A percentile compares a stretch with the other conserved stretches of the same genome.
Conservation (phyloP, 2,329 filamentous ascomycete genomes). For the Sporothrix schenckii region DNA sequence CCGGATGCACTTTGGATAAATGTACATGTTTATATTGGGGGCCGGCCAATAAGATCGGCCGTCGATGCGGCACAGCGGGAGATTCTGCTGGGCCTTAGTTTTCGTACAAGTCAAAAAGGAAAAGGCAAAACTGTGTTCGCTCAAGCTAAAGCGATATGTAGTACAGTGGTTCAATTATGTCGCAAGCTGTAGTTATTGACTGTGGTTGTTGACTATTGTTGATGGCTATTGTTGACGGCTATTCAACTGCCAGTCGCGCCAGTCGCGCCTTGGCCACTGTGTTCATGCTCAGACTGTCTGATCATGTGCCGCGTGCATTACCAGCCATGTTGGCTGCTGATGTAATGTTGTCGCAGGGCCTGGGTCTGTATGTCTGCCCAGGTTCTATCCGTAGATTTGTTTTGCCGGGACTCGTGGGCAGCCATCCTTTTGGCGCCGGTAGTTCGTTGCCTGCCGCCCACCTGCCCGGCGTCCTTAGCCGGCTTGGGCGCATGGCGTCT, state of each 20-base stretch:
- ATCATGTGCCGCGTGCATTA: not conserved
- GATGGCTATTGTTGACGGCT: too few species aligned
- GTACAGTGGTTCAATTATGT: not conserved
- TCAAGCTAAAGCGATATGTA: too few species aligned
- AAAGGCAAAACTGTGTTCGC: not conserved
- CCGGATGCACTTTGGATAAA: constrained; percentile 16
- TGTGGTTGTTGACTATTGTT: too few species aligned
- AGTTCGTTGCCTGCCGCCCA: too few species aligned
- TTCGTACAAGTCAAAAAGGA: not conserved
- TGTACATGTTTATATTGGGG: not conserved
- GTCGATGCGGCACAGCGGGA: not conserved
- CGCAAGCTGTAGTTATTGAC: too few species aligned
- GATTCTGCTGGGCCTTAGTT: not conserved
- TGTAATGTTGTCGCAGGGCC: too few species aligned
- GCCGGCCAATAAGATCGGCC: not conserved
- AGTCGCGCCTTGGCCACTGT: not conserved
- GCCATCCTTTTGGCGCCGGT: too few species aligned
- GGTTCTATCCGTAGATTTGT: too few species aligned
- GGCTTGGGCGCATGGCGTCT: not conserved
- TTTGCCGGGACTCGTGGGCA: too few species aligned
- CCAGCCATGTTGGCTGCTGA: not conserved
- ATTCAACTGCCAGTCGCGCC: not conserved
- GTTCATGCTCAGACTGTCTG: not conserved
- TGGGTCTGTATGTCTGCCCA: too few species aligned
- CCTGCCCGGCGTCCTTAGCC: too few species aligned